Evolutionary conservation across 2,329 filamentous ascomycete species (phyloP), one percentile per base, ranked within the genome.

Genomic region (Trichoderma gracile): DNA sequence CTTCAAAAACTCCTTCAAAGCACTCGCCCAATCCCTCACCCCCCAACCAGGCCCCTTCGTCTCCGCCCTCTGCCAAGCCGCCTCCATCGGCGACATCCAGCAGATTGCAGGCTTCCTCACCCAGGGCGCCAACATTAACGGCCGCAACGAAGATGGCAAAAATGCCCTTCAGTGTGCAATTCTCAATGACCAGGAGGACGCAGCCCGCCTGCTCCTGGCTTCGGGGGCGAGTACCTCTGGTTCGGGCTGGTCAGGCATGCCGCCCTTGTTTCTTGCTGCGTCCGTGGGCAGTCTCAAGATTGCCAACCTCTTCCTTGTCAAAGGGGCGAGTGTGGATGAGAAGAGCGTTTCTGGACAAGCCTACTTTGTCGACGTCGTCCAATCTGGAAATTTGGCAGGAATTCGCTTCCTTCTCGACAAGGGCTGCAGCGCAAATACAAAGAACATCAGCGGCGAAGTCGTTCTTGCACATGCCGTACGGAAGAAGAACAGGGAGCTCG

Each of bases 1-100:
- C 1, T 75, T 78, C 25, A 72, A 73, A 2, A 71, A 73, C 23
- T 74, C 75, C 0, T 75, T 77, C 68, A 77, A 75, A 21, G 76
- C 75, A 12, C 71, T 78, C 64, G 75, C 76, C 0, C 67, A 73
- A 7, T 67, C 67, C 8, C 66, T 78, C 5, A 68, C 70, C 25
- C 40, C 75, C 0, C 77, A 76, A n/a, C 75, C 77, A 0, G 76
- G 77, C 15, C 77, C 76, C 1, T 65, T 78, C 3, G 76, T 76
- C 0, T 73, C 74, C 0, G 75, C 76, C 1, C 72, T 78, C 19
- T 78, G 76, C 17, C 71, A 77, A 40, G 77, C 76, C 1, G 70
- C 73, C 2, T 67, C 72, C 1, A 68, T 69, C 1, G 76, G 77
- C 0, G 73, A 78, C n/a, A 65, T 74, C 0, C 68, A 69, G 12